A percentile compares a stretch with the other conserved stretches of the same genome.
Evolutionary conservation across 305 asterid genomes (phyloP).

Genomic region (Petunia hybrid): DNA sequence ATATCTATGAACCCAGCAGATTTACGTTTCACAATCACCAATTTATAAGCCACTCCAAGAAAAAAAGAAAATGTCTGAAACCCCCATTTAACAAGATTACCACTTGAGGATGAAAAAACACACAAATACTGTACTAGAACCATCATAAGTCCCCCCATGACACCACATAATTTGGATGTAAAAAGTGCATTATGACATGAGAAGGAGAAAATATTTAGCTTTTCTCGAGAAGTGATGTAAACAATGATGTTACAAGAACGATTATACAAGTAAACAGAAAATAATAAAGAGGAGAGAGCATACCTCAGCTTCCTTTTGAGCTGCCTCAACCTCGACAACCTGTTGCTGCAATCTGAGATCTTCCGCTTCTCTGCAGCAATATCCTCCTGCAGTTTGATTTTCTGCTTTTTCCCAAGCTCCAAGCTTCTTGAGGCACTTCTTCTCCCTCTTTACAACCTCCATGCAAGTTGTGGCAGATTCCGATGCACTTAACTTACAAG

Average conservation of each 20-base stretch:
- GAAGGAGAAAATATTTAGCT: neutral
- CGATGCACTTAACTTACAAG: constrained; percentile 79
- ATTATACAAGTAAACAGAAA: neutral
- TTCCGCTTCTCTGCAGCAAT: constrained; percentile 63
- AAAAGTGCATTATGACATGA: neutral
- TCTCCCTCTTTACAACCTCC: constrained; percentile 82
- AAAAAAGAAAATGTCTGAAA: neutral
- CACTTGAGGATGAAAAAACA: neutral
- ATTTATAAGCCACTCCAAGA: neutral
- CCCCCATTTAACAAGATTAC: neutral
- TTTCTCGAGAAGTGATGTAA: neutral
- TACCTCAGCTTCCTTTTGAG: constrained; percentile 74
- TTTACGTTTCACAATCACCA: neutral
- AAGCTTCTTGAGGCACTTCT: constrained; percentile 69
- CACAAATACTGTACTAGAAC: neutral
- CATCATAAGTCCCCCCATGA: neutral
- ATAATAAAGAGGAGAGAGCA: constrained; percentile 13
- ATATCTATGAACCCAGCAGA: neutral
- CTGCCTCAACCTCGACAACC: constrained; percentile 59
- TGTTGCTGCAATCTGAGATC: constrained; percentile 59
- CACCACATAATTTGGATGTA: neutral
- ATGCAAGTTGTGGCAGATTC: constrained; percentile 70
- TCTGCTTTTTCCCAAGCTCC: constrained; percentile 81
- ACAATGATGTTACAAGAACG: neutral
- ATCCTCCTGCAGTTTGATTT: constrained; percentile 73